phyloP scores from a whole-genome alignment of 345 rosid genomes.

The Sisymbrium altissimum region DNA sequence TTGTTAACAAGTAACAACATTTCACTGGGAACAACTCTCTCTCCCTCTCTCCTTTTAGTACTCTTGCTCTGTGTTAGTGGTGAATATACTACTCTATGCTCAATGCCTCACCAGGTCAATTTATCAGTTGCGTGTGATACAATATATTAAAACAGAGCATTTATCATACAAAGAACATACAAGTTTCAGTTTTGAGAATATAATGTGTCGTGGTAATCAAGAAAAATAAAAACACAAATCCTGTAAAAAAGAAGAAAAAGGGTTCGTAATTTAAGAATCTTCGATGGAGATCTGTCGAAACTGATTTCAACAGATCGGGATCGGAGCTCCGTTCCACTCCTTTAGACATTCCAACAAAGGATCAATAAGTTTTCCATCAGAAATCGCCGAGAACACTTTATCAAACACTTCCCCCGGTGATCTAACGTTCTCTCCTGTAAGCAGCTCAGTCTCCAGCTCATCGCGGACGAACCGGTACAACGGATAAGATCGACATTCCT shows the following conservation, averaged over 20 bases:
- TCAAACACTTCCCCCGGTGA: constrained; percentile 82
- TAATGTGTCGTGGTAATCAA: not conserved
- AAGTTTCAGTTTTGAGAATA: constrained; percentile 7
- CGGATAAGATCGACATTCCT: constrained; percentile 73
- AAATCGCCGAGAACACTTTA: constrained; percentile 61
- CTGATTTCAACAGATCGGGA: constrained; percentile 34
- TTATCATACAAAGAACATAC: not conserved
- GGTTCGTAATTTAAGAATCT: not conserved
- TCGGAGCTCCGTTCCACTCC: constrained; percentile 70
- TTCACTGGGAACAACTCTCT: not conserved
- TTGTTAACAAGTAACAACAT: no score
- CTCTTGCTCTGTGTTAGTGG: not conserved
- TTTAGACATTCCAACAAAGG: constrained; percentile 65
- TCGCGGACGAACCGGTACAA: constrained; percentile 63
- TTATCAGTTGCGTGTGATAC: not conserved
- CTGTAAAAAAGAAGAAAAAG: not conserved
- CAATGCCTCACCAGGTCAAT: not conserved
- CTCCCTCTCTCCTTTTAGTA: not conserved
- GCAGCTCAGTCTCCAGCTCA: constrained; percentile 47
- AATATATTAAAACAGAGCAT: not conserved
- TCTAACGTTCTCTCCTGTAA: constrained; percentile 55
- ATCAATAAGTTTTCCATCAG: constrained; percentile 68
- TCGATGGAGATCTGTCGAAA: not conserved
- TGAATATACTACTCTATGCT: not conserved
- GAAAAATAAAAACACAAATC: not conserved